phyloP scores from a whole-genome alignment of 1,284 basidiomycete species.

The Tylopilus orsonianus region DNA sequence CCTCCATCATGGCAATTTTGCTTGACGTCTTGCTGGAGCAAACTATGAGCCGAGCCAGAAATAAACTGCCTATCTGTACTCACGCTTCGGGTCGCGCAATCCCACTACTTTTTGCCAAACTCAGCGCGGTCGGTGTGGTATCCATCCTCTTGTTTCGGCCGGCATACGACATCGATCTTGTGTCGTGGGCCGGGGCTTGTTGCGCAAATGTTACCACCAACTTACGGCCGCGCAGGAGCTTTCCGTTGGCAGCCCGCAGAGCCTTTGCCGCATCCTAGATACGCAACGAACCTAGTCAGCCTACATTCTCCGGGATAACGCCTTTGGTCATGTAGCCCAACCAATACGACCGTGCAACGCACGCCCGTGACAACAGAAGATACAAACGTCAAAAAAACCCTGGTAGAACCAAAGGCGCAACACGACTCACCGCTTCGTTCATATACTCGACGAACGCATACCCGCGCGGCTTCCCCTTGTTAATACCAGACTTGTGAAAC shows the following conservation, averaged over 20 bases:
- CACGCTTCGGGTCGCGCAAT: conserved; percentile 62
- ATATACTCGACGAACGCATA: conserved; percentile 93
- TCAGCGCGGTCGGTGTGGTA: conserved; percentile 79
- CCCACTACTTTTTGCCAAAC: conserved; percentile 75
- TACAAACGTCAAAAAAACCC: conserved; percentile 30
- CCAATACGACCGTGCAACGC: conserved; percentile 22
- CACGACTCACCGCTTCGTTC: conserved; percentile 70
- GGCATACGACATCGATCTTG: conserved; percentile 28
- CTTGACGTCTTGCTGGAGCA: conserved; percentile 61
- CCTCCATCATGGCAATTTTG: conserved; percentile 95
- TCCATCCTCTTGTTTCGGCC: conserved; percentile 31
- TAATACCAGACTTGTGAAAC: conserved; percentile 89
- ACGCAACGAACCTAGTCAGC: conserved; percentile 24
- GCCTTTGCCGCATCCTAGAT: conserved; percentile 84
- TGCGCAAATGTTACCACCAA: conserved; percentile 89
- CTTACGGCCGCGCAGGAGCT: conserved; percentile 81
- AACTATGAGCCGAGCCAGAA: conserved; percentile 12
- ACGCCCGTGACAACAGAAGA: conserved; percentile 53
- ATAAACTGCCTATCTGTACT: conserved; percentile 27
- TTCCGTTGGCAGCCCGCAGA: conserved; percentile 73
- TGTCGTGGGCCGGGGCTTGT: conserved; percentile 62
- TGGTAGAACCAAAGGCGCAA: conserved; percentile 21
- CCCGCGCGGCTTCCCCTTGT: conserved; percentile 90
- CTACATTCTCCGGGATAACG: conserved; percentile 6
- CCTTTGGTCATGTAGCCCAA: conserved; percentile 24